Base-by-base conservation (phyloP, 2,329 filamentous ascomycete genomes). In the Pyrenochaeta sp. region DNA sequence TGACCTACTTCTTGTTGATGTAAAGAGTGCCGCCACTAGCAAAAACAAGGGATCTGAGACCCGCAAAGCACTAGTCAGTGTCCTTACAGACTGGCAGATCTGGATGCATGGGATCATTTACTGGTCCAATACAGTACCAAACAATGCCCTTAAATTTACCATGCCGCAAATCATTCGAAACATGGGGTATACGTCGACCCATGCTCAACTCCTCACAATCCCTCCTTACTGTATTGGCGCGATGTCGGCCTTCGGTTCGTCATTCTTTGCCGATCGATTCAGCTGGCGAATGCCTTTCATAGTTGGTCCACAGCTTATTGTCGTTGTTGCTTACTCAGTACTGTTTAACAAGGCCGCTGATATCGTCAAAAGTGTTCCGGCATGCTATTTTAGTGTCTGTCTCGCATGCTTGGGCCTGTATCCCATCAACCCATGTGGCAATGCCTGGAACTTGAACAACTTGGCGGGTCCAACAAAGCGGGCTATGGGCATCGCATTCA, bases 401-500 rank as follows among this genome's bases (percentile, higher is more conserved):
- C 97, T 97, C 71, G 76, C 45, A 92, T 97, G 88, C 82, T 97
- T 92, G 27, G 93, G 93, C 2, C 96, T 97, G 68, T 97, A 97
- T 70, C 92, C 93, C 0, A 89, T 87, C 64, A 91, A 96, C 47
- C 80, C 91, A 21, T 95, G 96, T 73, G 96, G 92, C 0, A 90
- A 97, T 60, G 87, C 88, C 2, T 97, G 93, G 93, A 82, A 89
- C 20, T 88, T 89, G 53, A 97, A 97, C 79, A 97, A 97, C 61
- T 85, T 88, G 43, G 93, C 97, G 75, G 90, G 93, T n/a, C 90
- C 94, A 6, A 96, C 96, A 77, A 97, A 97, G 81, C 87, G 93
- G 35, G 93, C 92, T 46, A 89, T 97, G 37, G 91, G 91, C 1
- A 79, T 97, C 2, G 93, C 93, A 1, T 87, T 97, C 52, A 90